Base-by-base conservation (phyloP, 2,329 filamentous ascomycete genomes). In the Paracoccidioides lutzii region DNA sequence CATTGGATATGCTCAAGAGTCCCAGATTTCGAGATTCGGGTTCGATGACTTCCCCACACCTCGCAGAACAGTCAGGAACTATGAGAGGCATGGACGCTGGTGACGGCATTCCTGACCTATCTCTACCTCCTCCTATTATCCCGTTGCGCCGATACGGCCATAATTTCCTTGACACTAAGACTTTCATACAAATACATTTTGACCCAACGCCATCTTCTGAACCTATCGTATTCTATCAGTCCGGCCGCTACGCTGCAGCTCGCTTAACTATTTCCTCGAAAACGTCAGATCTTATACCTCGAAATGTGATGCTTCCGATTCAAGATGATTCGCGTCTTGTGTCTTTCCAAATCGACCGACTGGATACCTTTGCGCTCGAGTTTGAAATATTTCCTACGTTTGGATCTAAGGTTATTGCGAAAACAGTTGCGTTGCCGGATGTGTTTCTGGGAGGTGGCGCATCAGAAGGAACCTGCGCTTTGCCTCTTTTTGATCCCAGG, bases 341-440 rank as follows among this genome's bases (percentile, higher is more conserved):
- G 61, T 95, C 90, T 6, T 97, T 98, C 75, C 93, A 98, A 67
- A 86, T 97, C 54, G 93, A 98, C 71, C 93, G 88, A 59, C 76
- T 97, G 55, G 88, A 95, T 57, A 86, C 87, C 0, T 98, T 98
- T 70, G 85, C 89, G 14, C 85, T 98, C 60, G 93, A 98, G 70
- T 95, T 98, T 62, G 93, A 98, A 66, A 90, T 98, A 45, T 98
- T 93, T 70, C 91, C 93, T 0, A 95, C 93, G 0, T 97, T 97
- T 67, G 93, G 93, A 52, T 94, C 91, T 52, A 97, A 95, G 72
- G 87, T 97, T 52, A 97, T 98, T 67, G 93, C 91, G 10, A 94
- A 95, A 71, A 94, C 90, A 3, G 90, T 96, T 54, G 93, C 90
- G 12, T 80, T 96, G 33, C 89, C 93, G 1, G 88, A 84, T 59